Evolutionary conservation across 1,284 basidiomycete genomes (phyloP).

Genomic region (Nidula niveotomentosa): DNA sequence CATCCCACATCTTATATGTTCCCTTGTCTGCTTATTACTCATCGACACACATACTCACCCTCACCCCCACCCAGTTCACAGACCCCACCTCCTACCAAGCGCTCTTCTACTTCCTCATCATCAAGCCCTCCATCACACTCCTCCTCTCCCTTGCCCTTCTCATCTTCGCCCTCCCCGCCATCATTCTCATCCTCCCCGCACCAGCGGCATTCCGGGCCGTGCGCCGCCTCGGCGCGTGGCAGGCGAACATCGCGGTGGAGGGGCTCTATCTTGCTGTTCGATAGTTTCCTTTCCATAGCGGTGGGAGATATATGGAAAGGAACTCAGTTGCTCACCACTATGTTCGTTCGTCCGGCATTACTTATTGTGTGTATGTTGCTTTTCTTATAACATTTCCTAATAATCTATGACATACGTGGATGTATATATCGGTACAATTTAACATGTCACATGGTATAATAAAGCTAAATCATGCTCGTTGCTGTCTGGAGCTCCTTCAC

Average conservation of each 20-base stretch:
- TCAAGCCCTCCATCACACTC: conserved; percentile 79
- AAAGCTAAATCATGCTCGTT: too few species aligned
- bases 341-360: too few species aligned
- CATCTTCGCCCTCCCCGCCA: conserved; percentile 53
- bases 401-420: too few species aligned
- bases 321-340: too few species aligned
- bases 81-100: conserved; percentile 79
- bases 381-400: too few species aligned
- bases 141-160: conserved; percentile 56
- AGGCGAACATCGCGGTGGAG: conserved; percentile 77
- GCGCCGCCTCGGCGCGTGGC: conserved; percentile 71
- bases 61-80: conserved; percentile 51
- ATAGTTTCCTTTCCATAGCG: conserved; percentile 9
- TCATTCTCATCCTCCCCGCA: conserved; percentile 60
- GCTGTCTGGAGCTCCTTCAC: too few species aligned
- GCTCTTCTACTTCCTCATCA: conserved; percentile 81
- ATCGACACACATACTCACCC: neutral
- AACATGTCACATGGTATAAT: too few species aligned
- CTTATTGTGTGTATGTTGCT: too few species aligned
- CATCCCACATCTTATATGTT: too few species aligned
- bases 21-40: neutral
- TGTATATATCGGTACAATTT: too few species aligned
- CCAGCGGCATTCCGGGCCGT: conserved; percentile 65
- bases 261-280: conserved; percentile 60
- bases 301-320: too few species aligned